These are phyloP conservation scores for Sisymbrium irio DNA, from an alignment of 345 rosid genomes.

Conservation along the genomic window DNA sequence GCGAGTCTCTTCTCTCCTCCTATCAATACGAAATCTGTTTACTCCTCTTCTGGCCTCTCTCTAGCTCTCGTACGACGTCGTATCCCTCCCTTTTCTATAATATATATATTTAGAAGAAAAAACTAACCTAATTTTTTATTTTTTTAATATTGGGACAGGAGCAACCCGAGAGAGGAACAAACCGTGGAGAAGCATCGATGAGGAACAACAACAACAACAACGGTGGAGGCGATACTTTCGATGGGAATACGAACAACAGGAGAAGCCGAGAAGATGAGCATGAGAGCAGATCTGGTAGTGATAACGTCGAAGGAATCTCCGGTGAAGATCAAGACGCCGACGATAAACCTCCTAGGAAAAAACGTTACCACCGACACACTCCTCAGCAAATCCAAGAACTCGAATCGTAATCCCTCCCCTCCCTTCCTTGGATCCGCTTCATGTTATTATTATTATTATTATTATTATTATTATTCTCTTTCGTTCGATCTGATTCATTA, in stretches of 20 bases:
- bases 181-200: conserved; percentile 37
- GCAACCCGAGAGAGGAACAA: conserved; percentile 45
- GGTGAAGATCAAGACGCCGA: conserved; percentile 94
- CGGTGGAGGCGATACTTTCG: conserved; percentile 40
- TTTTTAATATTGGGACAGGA: conserved; percentile 19
- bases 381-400: conserved; percentile 99
- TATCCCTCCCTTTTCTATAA: not conserved
- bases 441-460: no score
- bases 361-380: conserved; percentile 99
- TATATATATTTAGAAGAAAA: not conserved
- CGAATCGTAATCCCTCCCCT: conserved; percentile 54
- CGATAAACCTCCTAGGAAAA: conserved; percentile 84
- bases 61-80: conserved; percentile 40
- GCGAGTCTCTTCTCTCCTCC: conserved; percentile 32
- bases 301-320: conserved; percentile 87
- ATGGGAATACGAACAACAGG: conserved; percentile 37
- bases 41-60: conserved; percentile 43
- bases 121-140: not conserved
- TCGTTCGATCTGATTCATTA: conserved; percentile 13
- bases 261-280: conserved; percentile 65
- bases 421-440: not conserved
- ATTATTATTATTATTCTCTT: not conserved
- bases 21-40: conserved; percentile 35
- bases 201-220: conserved; percentile 23
- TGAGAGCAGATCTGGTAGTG: conserved; percentile 97